These are phyloP conservation scores for Omphalotus guepiniiformis DNA, from an alignment of 768 basidiomycete genomes.

Conservation along the genomic window DNA sequence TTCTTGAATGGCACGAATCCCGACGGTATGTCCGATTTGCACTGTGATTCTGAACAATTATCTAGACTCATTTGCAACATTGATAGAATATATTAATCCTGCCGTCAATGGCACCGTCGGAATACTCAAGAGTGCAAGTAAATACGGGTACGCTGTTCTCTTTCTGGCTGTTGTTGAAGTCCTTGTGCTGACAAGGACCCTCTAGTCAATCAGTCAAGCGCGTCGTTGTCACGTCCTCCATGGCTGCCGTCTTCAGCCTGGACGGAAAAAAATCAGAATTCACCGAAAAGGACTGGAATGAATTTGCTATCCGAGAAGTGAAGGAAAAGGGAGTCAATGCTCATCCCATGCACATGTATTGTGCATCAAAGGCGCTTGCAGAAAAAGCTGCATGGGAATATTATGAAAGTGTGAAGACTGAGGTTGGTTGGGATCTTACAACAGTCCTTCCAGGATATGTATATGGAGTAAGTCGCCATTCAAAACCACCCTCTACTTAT, in stretches of 20 bases:
- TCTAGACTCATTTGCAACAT: neutral
- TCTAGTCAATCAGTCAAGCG: constrained; percentile 37
- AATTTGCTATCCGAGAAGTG: constrained; percentile 31
- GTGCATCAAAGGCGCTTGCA: constrained; percentile 45
- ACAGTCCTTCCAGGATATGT: constrained; percentile 50
- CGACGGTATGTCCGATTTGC: constrained; percentile 13
- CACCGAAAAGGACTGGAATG: constrained; percentile 46
- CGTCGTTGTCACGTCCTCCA: constrained; percentile 51
- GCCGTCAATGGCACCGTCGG: constrained; percentile 53
- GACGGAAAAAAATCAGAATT: constrained; percentile 15
- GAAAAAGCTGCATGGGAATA: constrained; percentile 46
- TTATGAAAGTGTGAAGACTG: constrained; percentile 30
- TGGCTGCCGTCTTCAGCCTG: constrained; percentile 29
- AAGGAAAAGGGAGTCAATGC: constrained; percentile 38
- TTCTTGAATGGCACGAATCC: constrained; percentile 22
- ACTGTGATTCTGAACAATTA: neutral
- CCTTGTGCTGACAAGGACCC: constrained; percentile 20
- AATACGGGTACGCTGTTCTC: constrained; percentile 27
- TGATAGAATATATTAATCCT: constrained; percentile 45
- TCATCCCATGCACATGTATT: constrained; percentile 30
- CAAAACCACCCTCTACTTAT: neutral
- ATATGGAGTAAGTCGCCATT: constrained; percentile 23
- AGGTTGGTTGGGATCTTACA: constrained; percentile 48
- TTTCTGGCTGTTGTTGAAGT: neutral
- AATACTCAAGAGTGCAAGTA: constrained; percentile 36